Evolutionary conservation across 441 rosid species (phyloP).

Genomic region (Dalechampia spathulata): DNA sequence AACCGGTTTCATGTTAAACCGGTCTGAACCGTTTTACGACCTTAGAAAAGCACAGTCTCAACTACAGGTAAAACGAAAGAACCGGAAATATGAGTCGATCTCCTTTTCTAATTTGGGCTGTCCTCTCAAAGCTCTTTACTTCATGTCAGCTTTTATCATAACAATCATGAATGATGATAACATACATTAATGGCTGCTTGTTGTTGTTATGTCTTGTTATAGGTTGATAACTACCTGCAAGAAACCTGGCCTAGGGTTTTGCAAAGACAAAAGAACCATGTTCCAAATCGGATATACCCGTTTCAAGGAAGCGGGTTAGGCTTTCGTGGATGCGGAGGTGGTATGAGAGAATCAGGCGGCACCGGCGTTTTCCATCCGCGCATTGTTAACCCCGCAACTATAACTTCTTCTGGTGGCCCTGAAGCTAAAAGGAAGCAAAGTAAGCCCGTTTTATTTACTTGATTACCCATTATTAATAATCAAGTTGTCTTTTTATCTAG

Average conservation of each 20-base stretch:
- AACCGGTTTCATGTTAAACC: conserved; percentile 5
- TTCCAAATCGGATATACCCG: conserved; percentile 20
- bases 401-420: background rate
- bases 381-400: conserved; percentile 10
- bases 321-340: conserved; percentile 1
- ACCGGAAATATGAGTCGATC: background rate
- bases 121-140: conserved; percentile 14
- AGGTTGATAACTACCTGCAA: conserved; percentile 25
- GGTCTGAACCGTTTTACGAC: conserved; percentile 15
- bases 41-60: conserved; percentile 12
- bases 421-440: conserved; percentile 23
- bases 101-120: background rate
- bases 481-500: too few species aligned
- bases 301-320: conserved; percentile 19
- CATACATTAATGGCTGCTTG: background rate
- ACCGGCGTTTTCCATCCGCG: conserved; percentile 52
- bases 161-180: conserved; percentile 6
- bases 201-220: background rate
- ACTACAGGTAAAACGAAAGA: conserved; percentile 12
- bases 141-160: conserved; percentile 16
- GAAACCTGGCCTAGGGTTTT: conserved; percentile 21
- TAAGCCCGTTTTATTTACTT: conserved; percentile 6
- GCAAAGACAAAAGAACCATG: conserved; percentile 22
- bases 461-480: background rate
- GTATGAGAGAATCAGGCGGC: conserved; percentile 37